A percentile compares a stretch with the other conserved stretches of the same genome.
Evolutionary conservation across 768 basidiomycete genomes (phyloP).

Genomic region (Mrakia frigida): DNA sequence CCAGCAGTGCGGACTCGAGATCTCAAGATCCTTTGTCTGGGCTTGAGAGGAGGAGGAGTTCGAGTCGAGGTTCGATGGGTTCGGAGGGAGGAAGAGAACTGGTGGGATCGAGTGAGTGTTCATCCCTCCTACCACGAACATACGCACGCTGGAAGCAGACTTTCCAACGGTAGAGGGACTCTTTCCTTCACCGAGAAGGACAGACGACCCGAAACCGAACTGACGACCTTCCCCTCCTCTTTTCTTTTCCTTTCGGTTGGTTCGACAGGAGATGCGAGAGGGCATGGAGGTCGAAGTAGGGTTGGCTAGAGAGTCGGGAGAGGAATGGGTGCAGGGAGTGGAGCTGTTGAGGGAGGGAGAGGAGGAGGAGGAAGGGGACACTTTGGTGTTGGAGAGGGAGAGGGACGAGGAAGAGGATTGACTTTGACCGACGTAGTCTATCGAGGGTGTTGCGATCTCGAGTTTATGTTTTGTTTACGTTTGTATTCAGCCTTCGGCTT

Average conservation of each 20-base stretch:
- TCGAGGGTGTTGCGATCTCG: no score
- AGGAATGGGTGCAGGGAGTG: slow-evolving; percentile 2
- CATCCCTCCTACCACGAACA: no score
- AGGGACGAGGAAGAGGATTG: neutral
- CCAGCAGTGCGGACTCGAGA: neutral
- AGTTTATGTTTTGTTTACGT: no score
- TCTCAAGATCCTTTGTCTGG: neutral
- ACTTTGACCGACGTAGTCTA: no score
- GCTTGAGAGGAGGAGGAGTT: neutral
- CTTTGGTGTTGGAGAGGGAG: neutral
- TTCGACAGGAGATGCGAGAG: slow-evolving; percentile 11
- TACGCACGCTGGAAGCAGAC: no score
- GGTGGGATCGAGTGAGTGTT: slow-evolving; percentile 12
- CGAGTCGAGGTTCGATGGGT: slow-evolving; percentile 17
- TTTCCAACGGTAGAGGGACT: no score
- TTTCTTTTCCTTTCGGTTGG: no score
- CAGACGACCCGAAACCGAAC: no score
- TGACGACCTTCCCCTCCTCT: no score
- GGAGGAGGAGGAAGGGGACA: slow-evolving; percentile 1
- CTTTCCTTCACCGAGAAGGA: no score
- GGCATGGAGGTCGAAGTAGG: slow-evolving; percentile 3
- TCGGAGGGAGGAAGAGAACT: neutral
- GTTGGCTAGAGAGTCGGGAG: neutral
- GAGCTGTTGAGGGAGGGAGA: slow-evolving; percentile 1
- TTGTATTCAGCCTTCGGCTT: no score